Evolutionary conservation across 192 early-diverging fungal species (phyloP), one percentile per base, ranked within the genome.

Genomic region (Coemansia umbellata): DNA sequence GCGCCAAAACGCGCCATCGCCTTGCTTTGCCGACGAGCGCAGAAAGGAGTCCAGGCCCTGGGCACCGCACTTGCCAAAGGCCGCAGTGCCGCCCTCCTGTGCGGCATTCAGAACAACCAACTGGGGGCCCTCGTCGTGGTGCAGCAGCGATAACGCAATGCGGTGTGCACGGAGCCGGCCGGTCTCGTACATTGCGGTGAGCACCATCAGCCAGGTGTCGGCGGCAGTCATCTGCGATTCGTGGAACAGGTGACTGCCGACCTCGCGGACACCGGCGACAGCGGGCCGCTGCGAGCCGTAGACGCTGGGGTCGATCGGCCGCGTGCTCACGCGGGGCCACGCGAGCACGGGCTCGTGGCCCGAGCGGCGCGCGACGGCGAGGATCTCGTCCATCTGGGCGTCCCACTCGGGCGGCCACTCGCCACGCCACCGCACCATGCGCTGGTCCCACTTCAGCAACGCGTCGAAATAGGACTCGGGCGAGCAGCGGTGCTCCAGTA

Each of bases 361-460:
- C 10, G 18, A 22, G 42, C 50, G 10, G 0, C 31, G 22, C 4
- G 39, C 28, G 3, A 22, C 35, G 6, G 32, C 47, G 23, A 56
- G 45, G 21, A 58, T 19, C 6, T 39, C 30, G 4, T 31, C 47
- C 55, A 58, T 36, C 42, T 61, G 71, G 11, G 28, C 22, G 3
- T 48, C 47, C 71, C 71, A 74, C 13, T 44, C 49, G 10, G 36
- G 22, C 14, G 53, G 59, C 64, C 69, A 72, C 2, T 28, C 11
- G 3, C 37, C 58, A 13, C 57, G 57, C 57, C 57, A 60, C 10
- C 8, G 2, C 0, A 36, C 49, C 30, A 56, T n/a, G 8, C 53
- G 41, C 14, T 59, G 31, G 49, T 61, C 53, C 69, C 69, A 72
- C 3, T 17, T 42, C 0, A 48, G 27, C 43, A 65, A 49, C 0